Conservation (phyloP, 352 stramenopile species). For the Globisporangium camurandrum region DNA sequence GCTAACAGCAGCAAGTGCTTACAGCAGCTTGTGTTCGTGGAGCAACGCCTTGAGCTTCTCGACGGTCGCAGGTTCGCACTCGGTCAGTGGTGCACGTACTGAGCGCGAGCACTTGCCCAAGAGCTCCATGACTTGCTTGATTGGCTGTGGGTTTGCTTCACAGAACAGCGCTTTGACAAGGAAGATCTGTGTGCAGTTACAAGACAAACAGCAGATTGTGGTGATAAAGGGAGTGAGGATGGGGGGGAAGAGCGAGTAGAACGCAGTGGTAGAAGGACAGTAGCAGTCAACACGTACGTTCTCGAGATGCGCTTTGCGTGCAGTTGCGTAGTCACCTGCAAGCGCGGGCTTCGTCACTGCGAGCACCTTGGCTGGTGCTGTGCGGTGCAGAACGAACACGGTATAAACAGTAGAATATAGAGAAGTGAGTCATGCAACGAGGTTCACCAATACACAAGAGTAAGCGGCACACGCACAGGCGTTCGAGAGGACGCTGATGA, state of each 20-base stretch:
- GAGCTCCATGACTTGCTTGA: constrained; percentile 87
- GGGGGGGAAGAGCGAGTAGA: background rate
- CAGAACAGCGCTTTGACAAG: constrained; percentile 89
- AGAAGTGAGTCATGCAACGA: background rate
- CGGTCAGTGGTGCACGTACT: constrained; percentile 68
- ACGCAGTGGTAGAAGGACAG: background rate
- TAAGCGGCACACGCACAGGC: constrained; percentile 36
- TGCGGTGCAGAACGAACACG: constrained; percentile 9
- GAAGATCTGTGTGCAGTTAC: too few species aligned
- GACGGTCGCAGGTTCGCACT: constrained; percentile 60
- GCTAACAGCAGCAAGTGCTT: constrained; percentile 10
- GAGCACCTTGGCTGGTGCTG: constrained; percentile 80
- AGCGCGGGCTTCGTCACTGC: constrained; percentile 71
- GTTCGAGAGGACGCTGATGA: constrained; percentile 90
- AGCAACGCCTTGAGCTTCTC: constrained; percentile 55
- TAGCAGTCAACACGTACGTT: constrained; percentile 43
- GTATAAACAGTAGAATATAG: too few species aligned
- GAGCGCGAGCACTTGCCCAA: constrained; percentile 78
- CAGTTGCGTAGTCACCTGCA: constrained; percentile 71
- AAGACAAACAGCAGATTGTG: too few species aligned
- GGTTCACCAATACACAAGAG: background rate
- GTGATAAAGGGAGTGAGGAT: background rate
- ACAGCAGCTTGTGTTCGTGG: constrained; percentile 73
- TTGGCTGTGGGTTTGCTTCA: constrained; percentile 88
- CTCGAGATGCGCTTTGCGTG: constrained; percentile 76